Base-by-base conservation (phyloP, 1,284 basidiomycete genomes). In the Trichosporon faecale region DNA sequence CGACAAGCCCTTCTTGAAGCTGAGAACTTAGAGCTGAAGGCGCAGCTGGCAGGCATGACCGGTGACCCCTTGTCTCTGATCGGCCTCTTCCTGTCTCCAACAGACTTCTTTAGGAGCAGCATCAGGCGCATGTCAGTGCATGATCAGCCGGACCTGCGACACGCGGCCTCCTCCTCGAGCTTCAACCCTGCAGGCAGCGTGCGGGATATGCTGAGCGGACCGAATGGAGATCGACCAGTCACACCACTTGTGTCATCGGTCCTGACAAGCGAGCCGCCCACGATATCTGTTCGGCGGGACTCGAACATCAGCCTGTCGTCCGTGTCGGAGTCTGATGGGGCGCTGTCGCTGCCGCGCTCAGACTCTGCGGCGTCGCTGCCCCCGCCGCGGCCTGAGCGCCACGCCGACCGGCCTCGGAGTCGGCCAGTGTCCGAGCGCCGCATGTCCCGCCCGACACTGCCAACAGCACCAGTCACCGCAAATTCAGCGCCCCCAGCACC, bases 11-110 rank as follows among this genome's bases (percentile, higher is more conserved):
- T 88, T 1, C 88, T 90, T 0, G 82, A 86, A 55, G 85, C 87
- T 33, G 87, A 87, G 25, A 77, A 93, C 11, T 83, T 85, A 8
- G 77, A 89, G 3, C 82, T 95, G n/a, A 86, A 86, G 55, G 85
- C 85, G 69, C 85, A 95, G 29, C 61, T 73, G 29, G 70, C 84
- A 73, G 86, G 86, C 77, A 93, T 72, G 66, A 3, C 60, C 66
- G 7, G 40, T 64, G 12, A 55, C 33, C 18, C 49, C 57, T 27
- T 69, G 66, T 55, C 35, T n/a, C 16, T 33, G 25, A 16, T 21
- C 33, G 5, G 66, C 29, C 7, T 37, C 23, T 46, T 27, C 9
- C 21, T 27, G 7, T 46, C 21, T 21, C 33, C 66, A 11, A 31
- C 16, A 25, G 23, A 40, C 21, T 14, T 12, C 11, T 23, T 35